These are phyloP conservation scores for Zygotorulaspora danielsina DNA, from an alignment of 805 yeast genomes.

Conservation along the genomic window DNA sequence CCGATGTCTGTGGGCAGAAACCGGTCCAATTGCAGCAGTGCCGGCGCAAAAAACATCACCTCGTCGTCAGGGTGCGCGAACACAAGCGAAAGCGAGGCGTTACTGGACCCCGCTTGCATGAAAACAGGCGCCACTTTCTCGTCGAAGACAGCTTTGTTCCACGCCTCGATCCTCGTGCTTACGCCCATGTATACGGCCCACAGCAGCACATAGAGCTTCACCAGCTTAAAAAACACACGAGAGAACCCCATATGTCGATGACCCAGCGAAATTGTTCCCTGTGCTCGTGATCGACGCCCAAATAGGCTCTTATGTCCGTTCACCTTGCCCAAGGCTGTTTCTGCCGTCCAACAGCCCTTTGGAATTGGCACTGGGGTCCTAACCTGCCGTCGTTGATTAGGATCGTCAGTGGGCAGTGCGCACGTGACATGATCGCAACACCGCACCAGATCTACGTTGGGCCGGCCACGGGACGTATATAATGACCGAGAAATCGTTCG, in stretches of 20 bases:
- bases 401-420: no score
- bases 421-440: no score
- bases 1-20: slow-evolving; percentile 13
- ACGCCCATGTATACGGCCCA: slow-evolving; percentile 10
- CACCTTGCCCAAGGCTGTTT: no score
- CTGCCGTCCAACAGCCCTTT: no score
- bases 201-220: slow-evolving; percentile 12
- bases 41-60: slow-evolving; percentile 93
- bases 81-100: slow-evolving; percentile 36
- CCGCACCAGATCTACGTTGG: no score
- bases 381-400: no score
- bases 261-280: no score
- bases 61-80: slow-evolving; percentile 99
- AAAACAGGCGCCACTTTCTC: slow-evolving; percentile 1
- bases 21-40: slow-evolving; percentile 25
- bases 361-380: no score
- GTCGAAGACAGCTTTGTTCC: slow-evolving; percentile 7
- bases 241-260: slow-evolving; percentile 14
- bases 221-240: slow-evolving; percentile 7
- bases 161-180: slow-evolving; percentile 8
- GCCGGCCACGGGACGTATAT: no score
- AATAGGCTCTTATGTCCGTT: no score
- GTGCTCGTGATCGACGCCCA: no score
- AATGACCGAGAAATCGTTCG: no score
- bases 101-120: not conserved